Evolutionary conservation across 768 basidiomycete genomes (phyloP).

Genomic region (Xerocomus potaroensis): DNA sequence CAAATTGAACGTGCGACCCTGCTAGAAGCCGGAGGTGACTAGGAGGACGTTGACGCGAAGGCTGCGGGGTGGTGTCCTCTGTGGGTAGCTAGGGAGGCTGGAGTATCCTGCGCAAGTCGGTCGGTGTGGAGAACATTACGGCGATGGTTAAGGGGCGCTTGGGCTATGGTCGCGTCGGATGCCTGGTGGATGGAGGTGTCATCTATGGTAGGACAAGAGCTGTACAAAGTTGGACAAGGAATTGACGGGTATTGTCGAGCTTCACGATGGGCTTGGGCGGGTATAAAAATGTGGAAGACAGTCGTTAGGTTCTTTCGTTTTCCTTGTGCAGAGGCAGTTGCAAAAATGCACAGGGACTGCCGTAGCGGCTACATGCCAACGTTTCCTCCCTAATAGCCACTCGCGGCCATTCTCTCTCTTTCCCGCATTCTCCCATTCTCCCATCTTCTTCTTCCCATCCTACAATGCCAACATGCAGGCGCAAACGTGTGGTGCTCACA

Average conservation of each 20-base stretch:
- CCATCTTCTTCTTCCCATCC: conserved; percentile 40
- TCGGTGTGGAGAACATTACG: not conserved
- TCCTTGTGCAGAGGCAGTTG: conserved; percentile 24
- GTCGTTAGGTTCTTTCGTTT: conserved; percentile 17
- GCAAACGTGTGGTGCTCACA: conserved; percentile 86
- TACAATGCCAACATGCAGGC: conserved; percentile 81
- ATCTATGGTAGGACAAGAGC: not conserved
- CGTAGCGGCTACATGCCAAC: conserved; percentile 39
- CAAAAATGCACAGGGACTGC: conserved; percentile 30
- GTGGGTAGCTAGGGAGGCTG: not conserved
- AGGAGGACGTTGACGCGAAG: conserved; percentile 7
- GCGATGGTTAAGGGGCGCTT: conserved; percentile 1
- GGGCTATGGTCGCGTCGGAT: conserved; percentile 11
- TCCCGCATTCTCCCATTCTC: conserved; percentile 49
- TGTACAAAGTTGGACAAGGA: not conserved
- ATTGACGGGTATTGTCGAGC: conserved; percentile 6
- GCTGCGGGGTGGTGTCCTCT: not conserved
- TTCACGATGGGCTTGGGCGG: not conserved
- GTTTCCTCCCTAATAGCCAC: conserved; percentile 57
- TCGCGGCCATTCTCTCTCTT: conserved; percentile 53
- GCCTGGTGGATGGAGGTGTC: conserved; percentile 3
- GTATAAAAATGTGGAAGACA: conserved; percentile 3
- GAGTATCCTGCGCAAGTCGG: conserved; percentile 1
- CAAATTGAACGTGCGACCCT: not conserved
- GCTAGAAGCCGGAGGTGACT: not conserved